Evolutionary conservation across 306 rosid genomes (phyloP).

Genomic region (Malus sylvestris): DNA sequence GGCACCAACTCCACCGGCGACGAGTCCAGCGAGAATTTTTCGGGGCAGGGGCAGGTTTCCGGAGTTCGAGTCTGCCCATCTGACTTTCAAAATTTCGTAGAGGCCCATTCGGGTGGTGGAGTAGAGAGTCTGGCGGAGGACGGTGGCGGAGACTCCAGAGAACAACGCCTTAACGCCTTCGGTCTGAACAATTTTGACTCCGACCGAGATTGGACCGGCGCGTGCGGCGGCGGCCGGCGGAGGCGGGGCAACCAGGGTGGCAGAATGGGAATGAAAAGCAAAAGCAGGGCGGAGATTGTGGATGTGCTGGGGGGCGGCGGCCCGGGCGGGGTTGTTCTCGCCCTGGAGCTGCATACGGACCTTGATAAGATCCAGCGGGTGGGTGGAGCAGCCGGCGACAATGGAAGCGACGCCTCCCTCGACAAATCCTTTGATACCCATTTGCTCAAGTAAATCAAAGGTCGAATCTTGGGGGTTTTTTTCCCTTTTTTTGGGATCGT

Average conservation of each 20-base stretch:
- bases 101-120: constrained; percentile 88
- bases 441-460: neutral
- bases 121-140: constrained; percentile 71
- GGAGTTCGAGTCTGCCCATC: constrained; percentile 50
- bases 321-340: constrained; percentile 28
- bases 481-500: neutral
- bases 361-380: constrained; percentile 72
- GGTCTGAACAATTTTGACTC: constrained; percentile 27
- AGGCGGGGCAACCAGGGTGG: constrained; percentile 11
- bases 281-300: constrained; percentile 52
- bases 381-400: constrained; percentile 52
- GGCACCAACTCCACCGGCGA: constrained; percentile 74
- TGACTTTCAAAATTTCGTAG: constrained; percentile 56
- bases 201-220: constrained; percentile 51
- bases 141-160: constrained; percentile 74
- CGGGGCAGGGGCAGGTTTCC: constrained; percentile 34
- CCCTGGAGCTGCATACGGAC: constrained; percentile 87
- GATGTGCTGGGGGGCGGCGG: constrained; percentile 15
- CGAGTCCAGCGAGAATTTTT: constrained; percentile 52
- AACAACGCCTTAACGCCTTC: constrained; percentile 51
- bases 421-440: constrained; percentile 43
- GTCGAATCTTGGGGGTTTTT: neutral
- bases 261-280: constrained; percentile 25
- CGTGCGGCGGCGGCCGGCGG: neutral
- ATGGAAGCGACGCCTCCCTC: constrained; percentile 68